Base-by-base conservation (phyloP, 345 rosid species). In the Combretum micranthum region DNA sequence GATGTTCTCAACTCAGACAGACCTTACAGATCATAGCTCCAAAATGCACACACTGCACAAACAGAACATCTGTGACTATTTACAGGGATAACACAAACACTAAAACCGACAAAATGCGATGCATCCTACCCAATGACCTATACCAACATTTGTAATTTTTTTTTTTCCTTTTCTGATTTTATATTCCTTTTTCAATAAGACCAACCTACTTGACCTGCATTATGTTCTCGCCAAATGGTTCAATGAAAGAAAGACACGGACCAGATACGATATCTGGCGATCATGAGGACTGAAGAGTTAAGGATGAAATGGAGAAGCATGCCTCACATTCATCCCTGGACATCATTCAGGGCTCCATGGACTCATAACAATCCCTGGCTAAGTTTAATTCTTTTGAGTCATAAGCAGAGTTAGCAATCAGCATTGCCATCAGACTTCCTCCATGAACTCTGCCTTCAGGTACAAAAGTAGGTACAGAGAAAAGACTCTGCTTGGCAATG, bases 401-500 rank as follows among this genome's bases (percentile, higher is more conserved):
- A 55, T 64, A 62, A 54, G 80, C 72, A 26, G 71, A 74, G 74
- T 83, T 77, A 49, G 57, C 80, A 20, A 72, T 57, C 56, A 88
- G 79, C 80, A 88, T 77, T 68, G 88, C 85, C 77, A 88, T 74
- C 75, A 88, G 78, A 72, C 95, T 80, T 64, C 97, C 98, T 58
- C 98, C 98, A 61, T 85, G 97, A 23, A 92, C 98, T 75, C 98
- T 78, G 64, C 96, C 98, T 82, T 92, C 98, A 17, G 96, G 84
- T 58, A 71, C 79, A 59, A 64, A 56, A 17, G 58, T 75, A 12
- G 84, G 14, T 10, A 39, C 16, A 9, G 81, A 21, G 21, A 70
- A 53, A 44, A 49, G 12, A 39, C 59, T 59, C 68, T 70, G 81
- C 21, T 52, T 60, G 48, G 50, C 64, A 17, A 73, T 47, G 20